Conservation (phyloP, 768 basidiomycete species). For the Lentinula guzmanii region DNA sequence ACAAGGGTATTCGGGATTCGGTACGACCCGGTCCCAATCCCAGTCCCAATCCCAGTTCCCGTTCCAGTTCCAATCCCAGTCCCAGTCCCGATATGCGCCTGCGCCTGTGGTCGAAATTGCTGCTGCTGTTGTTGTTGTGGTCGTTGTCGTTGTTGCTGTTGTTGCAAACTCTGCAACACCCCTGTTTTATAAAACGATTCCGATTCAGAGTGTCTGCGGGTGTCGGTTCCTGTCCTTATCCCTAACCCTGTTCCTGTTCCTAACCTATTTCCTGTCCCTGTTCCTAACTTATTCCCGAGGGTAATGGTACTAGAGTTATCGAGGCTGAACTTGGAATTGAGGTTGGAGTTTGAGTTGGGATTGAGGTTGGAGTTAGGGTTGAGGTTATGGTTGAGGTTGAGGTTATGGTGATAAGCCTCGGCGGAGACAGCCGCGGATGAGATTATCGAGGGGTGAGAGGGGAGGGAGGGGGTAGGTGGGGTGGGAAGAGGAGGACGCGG, state of each 20-base stretch:
- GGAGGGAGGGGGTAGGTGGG: not conserved
- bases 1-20: too few species aligned
- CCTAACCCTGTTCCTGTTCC: too few species aligned
- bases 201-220: too few species aligned
- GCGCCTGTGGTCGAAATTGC: not conserved
- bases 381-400: not conserved
- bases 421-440: not conserved
- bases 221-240: too few species aligned
- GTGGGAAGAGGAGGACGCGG: slow-evolving; percentile 4
- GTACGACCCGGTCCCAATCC: too few species aligned
- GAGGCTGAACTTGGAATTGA: too few species aligned
- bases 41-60: too few species aligned
- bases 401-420: not conserved
- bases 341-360: not conserved
- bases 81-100: too few species aligned
- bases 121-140: not conserved
- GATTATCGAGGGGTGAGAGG: not conserved
- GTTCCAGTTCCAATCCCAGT: too few species aligned
- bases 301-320: too few species aligned
- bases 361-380: not conserved
- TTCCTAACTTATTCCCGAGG: too few species aligned
- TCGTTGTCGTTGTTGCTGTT: not conserved
- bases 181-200: slow-evolving; percentile 9
- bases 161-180: not conserved
- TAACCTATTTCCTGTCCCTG: too few species aligned